Percentiles rank a stretch among this genome's conserved stretches.
phyloP scores from a whole-genome alignment of 2,329 filamentous ascomycete genomes.

The Xylaria sp. region DNA sequence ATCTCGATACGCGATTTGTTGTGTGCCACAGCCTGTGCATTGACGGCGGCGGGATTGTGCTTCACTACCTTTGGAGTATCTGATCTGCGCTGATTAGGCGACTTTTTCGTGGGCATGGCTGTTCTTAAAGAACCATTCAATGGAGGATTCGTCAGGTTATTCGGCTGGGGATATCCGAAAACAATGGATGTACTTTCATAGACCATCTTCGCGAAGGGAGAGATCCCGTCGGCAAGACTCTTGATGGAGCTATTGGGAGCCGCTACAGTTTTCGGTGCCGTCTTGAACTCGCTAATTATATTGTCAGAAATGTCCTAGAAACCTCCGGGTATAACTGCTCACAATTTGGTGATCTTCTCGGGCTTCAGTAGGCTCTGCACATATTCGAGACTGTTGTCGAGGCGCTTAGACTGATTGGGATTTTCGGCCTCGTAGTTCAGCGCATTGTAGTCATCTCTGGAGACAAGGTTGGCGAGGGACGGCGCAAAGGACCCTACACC shows the following conservation, averaged over 20 bases:
- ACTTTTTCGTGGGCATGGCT: slow-evolving; percentile 45
- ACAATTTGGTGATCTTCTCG: slow-evolving; percentile 77
- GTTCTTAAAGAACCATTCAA: slow-evolving; percentile 47
- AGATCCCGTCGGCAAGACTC: slow-evolving; percentile 55
- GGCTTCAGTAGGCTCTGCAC: slow-evolving; percentile 78
- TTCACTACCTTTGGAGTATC: slow-evolving; percentile 51
- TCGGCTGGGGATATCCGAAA: slow-evolving; percentile 54
- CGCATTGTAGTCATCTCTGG: slow-evolving; percentile 67
- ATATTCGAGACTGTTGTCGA: slow-evolving; percentile 78
- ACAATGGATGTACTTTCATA: slow-evolving; percentile 55
- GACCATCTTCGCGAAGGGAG: slow-evolving; percentile 62
- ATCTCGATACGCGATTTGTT: slow-evolving; percentile 46
- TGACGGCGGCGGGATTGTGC: slow-evolving; percentile 53
- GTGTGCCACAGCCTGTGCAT: slow-evolving; percentile 46
- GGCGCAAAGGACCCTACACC: slow-evolving; percentile 65
- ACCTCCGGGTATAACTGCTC: slow-evolving; percentile 43
- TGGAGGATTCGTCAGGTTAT: slow-evolving; percentile 45
- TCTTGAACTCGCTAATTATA: slow-evolving; percentile 65
- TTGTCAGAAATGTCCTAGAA: slow-evolving; percentile 13
- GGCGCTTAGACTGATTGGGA: slow-evolving; percentile 68
- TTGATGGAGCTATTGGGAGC: slow-evolving; percentile 44
- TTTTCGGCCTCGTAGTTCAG: slow-evolving; percentile 76
- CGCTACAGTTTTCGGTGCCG: slow-evolving; percentile 52
- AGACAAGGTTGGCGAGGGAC: slow-evolving; percentile 62
- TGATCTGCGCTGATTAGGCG: slow-evolving; percentile 47